Base-by-base conservation (phyloP, 2,329 filamentous ascomycete species). In the Aureobasidium musti region DNA sequence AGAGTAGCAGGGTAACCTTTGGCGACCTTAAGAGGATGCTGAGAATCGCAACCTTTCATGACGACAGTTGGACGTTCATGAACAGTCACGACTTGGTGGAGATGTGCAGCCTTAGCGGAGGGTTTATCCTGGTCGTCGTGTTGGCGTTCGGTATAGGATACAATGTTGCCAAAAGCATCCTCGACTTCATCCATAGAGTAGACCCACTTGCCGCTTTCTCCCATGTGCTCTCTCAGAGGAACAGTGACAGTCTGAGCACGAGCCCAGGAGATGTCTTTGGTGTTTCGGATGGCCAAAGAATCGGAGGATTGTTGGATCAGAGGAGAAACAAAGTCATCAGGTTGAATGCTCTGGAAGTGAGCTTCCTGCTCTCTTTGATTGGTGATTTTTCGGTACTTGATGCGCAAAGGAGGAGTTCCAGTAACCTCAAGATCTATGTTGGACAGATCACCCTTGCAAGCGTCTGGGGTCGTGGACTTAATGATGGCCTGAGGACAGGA, bases 151-250 rank as follows among this genome's bases (percentile, higher is more conserved):
- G 84, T 81, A 74, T 97, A 99, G 69, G 88, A 90, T 67, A 93
- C 88, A 43, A 89, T 80, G 73, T 99, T 99, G 54, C 93, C 93
- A 71, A 93, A 90, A 2, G 88, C 94, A 80, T 99, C 95, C 68
- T 91, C 87, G 10, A 99, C 91, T 76, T 97, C 91, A 71, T 97
- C 91, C 63, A 99, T 88, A 1, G 90, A 89, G 75, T 98, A 99
- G 68, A 90, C 84, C 93, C 94, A 98, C 63, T 87, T 84, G 19
- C 94, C 95, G 61, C 89, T 85, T 7, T 84, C 83, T 57, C 86
- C 87, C 79, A 99, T 87, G 5, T 93, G 93, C 77, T 99, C 96
- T 74, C 97, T 98, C 66, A 99, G 80, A 5, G 91, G 88, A 23
- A 99, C 91, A 11, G 84, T 84, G 41, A 99, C 87, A 47, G 81